Base-by-base conservation (phyloP, 2,329 filamentous ascomycete genomes). In the Colletotrichum siamense region DNA sequence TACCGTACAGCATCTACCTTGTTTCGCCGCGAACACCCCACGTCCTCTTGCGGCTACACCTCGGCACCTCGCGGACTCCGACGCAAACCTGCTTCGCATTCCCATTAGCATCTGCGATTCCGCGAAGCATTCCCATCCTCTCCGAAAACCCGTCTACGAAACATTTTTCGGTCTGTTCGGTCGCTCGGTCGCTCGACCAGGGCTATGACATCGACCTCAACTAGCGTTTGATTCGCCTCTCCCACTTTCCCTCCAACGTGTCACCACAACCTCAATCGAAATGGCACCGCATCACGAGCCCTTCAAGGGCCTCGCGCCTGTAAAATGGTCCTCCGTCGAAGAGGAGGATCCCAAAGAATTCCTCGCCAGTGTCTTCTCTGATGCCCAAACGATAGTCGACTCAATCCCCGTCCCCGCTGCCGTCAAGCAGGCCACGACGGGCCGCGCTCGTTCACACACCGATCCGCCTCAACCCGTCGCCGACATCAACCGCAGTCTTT, bases 361-460 rank as follows among this genome's bases (percentile, higher is more conserved):
- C 81, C 84, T 94, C 57, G 81, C 86, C 73, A 85, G 88, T 57
- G 91, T 94, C 75, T 94, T 96, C 82, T 86, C 86, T 32, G 89
- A 94, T 76, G 92, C 92, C 24, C 93, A 95, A 80, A 87, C 93
- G 22, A 90, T 98, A 72, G 87, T 94, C 80, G 94, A 96, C 81
- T 96, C 95, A 8, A 91, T 98, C 2, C 95, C 95, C 5, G 82
- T 82, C 10, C 80, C 84, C 13, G 77, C 77, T n/a, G 55, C 78
- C 69, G 57, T 76, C 89, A 13, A 73, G 52, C 62, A 75, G 28
- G 85, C 89, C 30, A 34, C 86, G 80, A 82, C 79, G 78, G 88
- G 83, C 78, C 89, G 87, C 8, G 84, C 88, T 13, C 91, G 92
- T 55, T 88, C 92, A 22, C 88, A 91, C 78, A 90, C 91, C 32